Evolutionary conservation across 441 rosid genomes (phyloP).

Genomic region (Mallotus japonicus): DNA sequence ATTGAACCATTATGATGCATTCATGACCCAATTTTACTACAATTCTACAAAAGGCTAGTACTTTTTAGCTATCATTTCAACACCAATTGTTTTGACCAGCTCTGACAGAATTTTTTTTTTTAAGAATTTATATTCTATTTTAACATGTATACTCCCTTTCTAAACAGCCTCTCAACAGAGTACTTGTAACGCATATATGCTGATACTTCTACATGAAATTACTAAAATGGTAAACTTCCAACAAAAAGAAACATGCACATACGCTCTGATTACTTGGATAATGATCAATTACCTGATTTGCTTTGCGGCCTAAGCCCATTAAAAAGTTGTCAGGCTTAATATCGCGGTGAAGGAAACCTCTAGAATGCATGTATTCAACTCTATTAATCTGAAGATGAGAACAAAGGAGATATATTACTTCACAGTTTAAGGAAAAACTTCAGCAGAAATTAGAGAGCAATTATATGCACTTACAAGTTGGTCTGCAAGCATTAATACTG

Average conservation of each 20-base stretch:
- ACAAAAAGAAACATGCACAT: background rate
- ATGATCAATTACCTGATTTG: slow-evolving; percentile 62
- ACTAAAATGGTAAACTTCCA: too few species aligned
- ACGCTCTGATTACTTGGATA: background rate
- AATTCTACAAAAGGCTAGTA: too few species aligned
- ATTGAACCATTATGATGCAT: too few species aligned
- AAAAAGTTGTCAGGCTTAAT: slow-evolving; percentile 96
- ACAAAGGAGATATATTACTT: slow-evolving; percentile 9
- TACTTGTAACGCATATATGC: too few species aligned
- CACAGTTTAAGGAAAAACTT: background rate
- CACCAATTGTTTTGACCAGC: too few species aligned
- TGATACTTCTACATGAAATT: too few species aligned
- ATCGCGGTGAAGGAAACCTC: slow-evolving; percentile 97
- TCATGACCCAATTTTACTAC: too few species aligned
- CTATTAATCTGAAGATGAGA: slow-evolving; percentile 60
- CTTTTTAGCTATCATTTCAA: too few species aligned
- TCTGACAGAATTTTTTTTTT: too few species aligned
- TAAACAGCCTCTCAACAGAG: too few species aligned
- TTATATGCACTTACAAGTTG: slow-evolving; percentile 57
- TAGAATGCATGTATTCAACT: slow-evolving; percentile 91
- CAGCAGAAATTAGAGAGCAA: slow-evolving; percentile 4
- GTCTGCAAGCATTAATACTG: slow-evolving; percentile 97
- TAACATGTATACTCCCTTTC: too few species aligned
- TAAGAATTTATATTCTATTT: too few species aligned
- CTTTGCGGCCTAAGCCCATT: slow-evolving; percentile 95